Percentiles rank a stretch among this genome's conserved stretches.
Evolutionary conservation across 202 grass and related monocot species (phyloP).

Genomic region (Sporobolus alterniflorus): DNA sequence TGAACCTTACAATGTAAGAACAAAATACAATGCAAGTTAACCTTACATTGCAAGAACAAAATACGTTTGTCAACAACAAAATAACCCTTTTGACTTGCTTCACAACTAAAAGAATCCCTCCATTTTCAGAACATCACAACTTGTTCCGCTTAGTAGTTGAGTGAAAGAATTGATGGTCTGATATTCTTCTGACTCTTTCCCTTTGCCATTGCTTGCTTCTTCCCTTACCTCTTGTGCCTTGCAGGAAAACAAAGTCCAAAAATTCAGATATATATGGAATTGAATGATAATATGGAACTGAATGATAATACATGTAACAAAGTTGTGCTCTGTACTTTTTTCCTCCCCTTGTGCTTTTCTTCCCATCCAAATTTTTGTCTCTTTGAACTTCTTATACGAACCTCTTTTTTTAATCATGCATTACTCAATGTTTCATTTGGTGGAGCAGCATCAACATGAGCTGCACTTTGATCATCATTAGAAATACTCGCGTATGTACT

Average conservation of each 20-base stretch:
- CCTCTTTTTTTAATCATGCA: not conserved
- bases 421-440: not conserved
- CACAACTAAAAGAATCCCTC: not conserved
- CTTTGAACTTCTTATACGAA: not conserved
- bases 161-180: not conserved
- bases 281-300: too few species aligned
- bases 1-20: too few species aligned
- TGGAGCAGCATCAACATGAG: not conserved
- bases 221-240: not conserved
- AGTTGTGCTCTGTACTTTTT: too few species aligned
- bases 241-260: too few species aligned
- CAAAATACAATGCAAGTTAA: too few species aligned
- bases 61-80: not conserved
- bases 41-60: not conserved
- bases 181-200: not conserved
- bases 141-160: not conserved
- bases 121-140: not conserved
- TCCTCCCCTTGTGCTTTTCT: too few species aligned
- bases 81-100: not conserved
- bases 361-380: not conserved
- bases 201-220: not conserved
- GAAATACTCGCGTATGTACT: not conserved
- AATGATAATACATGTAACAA: too few species aligned
- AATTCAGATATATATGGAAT: too few species aligned
- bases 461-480: not conserved